Conservation (phyloP, 208 protist genomes). For the Wallacemonas collosoma region DNA sequence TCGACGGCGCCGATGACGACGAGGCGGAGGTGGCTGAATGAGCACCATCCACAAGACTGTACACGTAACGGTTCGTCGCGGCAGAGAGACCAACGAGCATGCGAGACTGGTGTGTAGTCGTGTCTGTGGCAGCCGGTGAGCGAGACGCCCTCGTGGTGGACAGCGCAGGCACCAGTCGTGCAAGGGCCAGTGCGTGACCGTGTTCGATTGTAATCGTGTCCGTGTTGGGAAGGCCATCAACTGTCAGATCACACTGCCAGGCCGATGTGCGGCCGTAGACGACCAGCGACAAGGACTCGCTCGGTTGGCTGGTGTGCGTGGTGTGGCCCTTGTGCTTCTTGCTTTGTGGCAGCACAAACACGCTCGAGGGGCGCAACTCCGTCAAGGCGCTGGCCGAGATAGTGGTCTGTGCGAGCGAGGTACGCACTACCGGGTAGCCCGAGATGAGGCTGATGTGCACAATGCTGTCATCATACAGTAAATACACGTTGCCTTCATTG, state of each 20-base stretch:
- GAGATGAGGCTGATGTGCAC: constrained; percentile 56
- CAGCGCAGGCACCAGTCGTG: background rate
- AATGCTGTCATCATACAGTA: constrained; percentile 65
- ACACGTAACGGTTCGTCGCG: constrained; percentile 28
- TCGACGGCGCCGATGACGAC: background rate
- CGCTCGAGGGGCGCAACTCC: background rate
- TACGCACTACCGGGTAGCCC: constrained; percentile 51
- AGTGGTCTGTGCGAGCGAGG: background rate
- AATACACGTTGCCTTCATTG: constrained; percentile 33
- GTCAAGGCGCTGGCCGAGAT: background rate
- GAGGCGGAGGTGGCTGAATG: background rate
- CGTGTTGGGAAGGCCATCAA: constrained; percentile 61
- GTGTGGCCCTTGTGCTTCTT: background rate
- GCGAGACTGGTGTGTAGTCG: background rate
- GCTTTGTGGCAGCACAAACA: constrained; percentile 7
- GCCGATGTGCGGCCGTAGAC: background rate
- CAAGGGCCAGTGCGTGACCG: constrained; percentile 6
- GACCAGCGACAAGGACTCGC: background rate
- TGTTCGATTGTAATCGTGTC: constrained; percentile 30
- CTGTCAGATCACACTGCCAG: constrained; percentile 37
- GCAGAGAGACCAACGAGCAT: constrained; percentile 14
- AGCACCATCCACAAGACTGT: constrained; percentile 7
- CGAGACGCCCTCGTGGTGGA: background rate
- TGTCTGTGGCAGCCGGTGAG: background rate
- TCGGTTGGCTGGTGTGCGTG: background rate